These are phyloP conservation scores for Ambrosia trifida DNA, from an alignment of 129 eudicot species.

Conservation along the genomic window DNA sequence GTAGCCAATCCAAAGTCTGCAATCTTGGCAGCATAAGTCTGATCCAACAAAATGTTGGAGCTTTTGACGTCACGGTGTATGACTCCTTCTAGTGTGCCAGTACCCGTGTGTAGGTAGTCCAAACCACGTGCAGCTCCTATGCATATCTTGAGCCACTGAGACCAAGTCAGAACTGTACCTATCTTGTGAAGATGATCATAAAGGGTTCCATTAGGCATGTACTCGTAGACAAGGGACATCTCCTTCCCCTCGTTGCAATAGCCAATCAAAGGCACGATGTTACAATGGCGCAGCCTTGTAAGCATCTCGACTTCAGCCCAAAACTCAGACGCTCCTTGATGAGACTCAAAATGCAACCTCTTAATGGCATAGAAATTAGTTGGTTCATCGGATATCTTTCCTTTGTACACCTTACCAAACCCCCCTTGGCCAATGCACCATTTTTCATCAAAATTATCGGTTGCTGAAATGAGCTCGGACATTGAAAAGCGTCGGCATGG, in stretches of 20 bases:
- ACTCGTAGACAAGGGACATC: too few relatives aligned
- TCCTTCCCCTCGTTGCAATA: too few relatives aligned
- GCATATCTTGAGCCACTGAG: background rate
- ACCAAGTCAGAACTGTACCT: background rate
- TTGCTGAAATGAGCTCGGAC: background rate
- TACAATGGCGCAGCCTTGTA: conserved; percentile 11
- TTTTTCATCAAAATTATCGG: background rate
- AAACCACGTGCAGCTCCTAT: too few relatives aligned
- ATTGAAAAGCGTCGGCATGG: too few relatives aligned
- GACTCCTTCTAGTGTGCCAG: too few relatives aligned
- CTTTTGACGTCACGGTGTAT: too few relatives aligned
- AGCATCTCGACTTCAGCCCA: conserved; percentile 21
- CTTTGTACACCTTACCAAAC: conserved; percentile 1
- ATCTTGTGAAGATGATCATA: conserved; percentile 8
- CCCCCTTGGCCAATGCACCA: background rate
- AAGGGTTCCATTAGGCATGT: background rate
- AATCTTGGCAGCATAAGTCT: too few relatives aligned
- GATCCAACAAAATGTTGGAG: too few relatives aligned
- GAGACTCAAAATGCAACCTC: background rate
- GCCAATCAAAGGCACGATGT: background rate
- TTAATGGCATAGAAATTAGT: background rate
- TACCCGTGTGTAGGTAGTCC: too few relatives aligned
- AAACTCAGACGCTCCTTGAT: conserved; percentile 16
- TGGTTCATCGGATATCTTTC: background rate
- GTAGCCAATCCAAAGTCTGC: too few relatives aligned